These are phyloP conservation scores for Somion occarium DNA, from an alignment of 1,284 basidiomycete genomes.

Conservation along the genomic window DNA sequence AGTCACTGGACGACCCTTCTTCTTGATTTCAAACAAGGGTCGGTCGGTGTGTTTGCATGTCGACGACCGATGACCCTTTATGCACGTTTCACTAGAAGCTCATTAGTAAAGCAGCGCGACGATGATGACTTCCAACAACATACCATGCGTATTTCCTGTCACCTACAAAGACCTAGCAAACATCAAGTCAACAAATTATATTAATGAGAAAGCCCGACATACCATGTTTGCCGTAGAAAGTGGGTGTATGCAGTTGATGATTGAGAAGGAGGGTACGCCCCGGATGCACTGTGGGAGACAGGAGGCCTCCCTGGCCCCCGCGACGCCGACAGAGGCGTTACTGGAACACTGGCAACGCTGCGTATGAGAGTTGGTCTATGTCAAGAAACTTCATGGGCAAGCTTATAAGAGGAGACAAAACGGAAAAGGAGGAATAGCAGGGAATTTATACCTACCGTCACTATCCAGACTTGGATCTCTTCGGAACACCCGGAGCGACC, in stretches of 20 bases:
- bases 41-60: conserved; percentile 74
- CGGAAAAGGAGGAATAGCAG: conserved; percentile 3
- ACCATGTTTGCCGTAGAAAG: conserved; percentile 17
- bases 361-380: background rate
- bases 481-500: background rate
- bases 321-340: conserved; percentile 29
- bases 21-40: conserved; percentile 76
- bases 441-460: conserved; percentile 1
- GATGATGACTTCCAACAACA: conserved; percentile 12
- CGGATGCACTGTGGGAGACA: conserved; percentile 16
- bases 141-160: conserved; percentile 83
- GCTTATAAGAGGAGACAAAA: conserved; percentile 4
- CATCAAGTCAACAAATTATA: background rate
- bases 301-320: conserved; percentile 22
- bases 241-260: background rate
- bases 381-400: conserved; percentile 16
- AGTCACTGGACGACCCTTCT: conserved; percentile 77
- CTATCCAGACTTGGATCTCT: background rate
- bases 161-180: conserved; percentile 63
- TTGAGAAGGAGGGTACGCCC: conserved; percentile 17
- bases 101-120: background rate
- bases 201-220: background rate
- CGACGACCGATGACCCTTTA: conserved; percentile 79
- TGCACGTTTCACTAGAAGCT: conserved; percentile 64
- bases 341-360: conserved; percentile 21